Base-by-base conservation (phyloP, 306 rosid species). In the Boehmeria nivea region DNA sequence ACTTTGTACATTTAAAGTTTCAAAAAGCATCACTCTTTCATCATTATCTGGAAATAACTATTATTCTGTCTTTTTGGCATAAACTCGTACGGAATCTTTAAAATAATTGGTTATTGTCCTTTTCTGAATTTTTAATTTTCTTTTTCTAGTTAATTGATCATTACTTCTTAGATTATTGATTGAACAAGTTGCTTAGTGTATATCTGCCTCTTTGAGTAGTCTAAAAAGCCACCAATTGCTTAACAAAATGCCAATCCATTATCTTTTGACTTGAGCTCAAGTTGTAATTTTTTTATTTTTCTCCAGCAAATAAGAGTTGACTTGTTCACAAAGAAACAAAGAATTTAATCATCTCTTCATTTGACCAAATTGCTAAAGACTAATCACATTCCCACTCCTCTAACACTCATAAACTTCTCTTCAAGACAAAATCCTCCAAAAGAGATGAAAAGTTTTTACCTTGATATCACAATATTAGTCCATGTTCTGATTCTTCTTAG, bases 381-480 rank as follows among this genome's bases (percentile, higher is more conserved):
- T 15, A 7, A 18, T 15, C 8, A 25, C 14, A 6, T 16, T 56
- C 47, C 19, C 44, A 19, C 5, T 36, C 24, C 28, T 24, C 19
- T 18, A 2, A 16, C 12, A 11, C 45, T 21, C 5, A 12, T 33
- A 14, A 27, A 51, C 15, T 63, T 18, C 21, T 51, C 51, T 39
- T 27, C 43, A n/a, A 54, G 1, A 38, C 27, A 13, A n/a, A 8
- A 19, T 21, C 20, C 37, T 15, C 10, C 53, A 17, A 57, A 51
- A 59, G 72, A 76, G 55, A 78, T 76, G 89, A 67, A 65, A 47
- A 43, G 45, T 48, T 34, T 58, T 52, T 26, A 42, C 55, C 58
- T 64, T 52, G 13, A 59, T 25, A 23, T 63, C 43, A 37, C n/a
- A n/a, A n/a, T n/a, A n/a, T n/a, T n/a, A n/a, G n/a, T n/a, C n/a